Evolutionary conservation across 176 grass and related monocot genomes (phyloP), one percentile per base, ranked within the genome.

Genomic region (Triticum timopheevii): DNA sequence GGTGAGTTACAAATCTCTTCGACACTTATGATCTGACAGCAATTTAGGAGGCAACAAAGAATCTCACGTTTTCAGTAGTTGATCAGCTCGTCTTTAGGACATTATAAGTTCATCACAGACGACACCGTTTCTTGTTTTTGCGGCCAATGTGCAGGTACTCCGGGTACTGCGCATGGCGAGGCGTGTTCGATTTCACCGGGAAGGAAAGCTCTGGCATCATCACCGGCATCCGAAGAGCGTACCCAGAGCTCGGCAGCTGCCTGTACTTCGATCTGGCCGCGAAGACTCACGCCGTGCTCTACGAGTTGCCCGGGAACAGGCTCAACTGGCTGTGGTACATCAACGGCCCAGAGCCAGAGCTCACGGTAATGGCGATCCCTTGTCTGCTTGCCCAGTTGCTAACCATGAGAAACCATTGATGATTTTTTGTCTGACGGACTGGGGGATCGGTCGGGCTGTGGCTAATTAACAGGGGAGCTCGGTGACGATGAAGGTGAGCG

Each of bases 291-390:
- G 76, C 69, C 64, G 94, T 98, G 70, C 90, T 98, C 65, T 96
- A 98, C 72, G 94, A 96, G 79, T 28, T 98, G 85, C 89, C 85
- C 22, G 61, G 89, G 28, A 91, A 86, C 34, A 90, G 88, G 69
- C 89, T 96, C 36, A 98, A 94, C 85, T 98, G 94, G 97, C 83
- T 98, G 56, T 96, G 97, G 94, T 98, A 98, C 80, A 91, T 94
- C 58, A 94, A 96, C 65, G 79, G 81, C 27, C 88, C 92, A 0
- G 97, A 98, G 36, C 94, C 92, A 28, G 59, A 88, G 76, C 87
- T 89, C 16, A 87, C 78, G 92, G 97, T 96, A 90, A 85, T 36
- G 15, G 4, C 49, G 8, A 33, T 7, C 8, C 13, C 13, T 73
- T 20, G 6, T 31, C 7, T 4, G 36, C 10, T 24, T 85, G 13